phyloP scores from a whole-genome alignment of 495 filamentous ascomycete genomes.

The Tetracladium setigerum region DNA sequence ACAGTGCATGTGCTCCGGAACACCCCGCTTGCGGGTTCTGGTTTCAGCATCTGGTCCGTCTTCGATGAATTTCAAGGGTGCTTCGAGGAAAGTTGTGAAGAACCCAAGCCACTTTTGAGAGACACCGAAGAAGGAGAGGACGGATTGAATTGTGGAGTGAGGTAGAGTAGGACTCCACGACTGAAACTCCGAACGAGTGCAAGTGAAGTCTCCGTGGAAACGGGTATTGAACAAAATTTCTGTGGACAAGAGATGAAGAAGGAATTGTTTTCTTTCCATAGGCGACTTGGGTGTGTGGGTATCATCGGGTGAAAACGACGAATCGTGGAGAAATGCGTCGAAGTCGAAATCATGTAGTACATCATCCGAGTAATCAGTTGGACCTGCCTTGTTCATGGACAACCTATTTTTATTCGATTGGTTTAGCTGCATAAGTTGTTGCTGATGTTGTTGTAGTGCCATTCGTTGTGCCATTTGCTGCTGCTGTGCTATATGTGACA shows the following conservation, averaged over 20 bases:
- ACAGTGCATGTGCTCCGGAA: conserved; percentile 52
- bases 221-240: conserved; percentile 53
- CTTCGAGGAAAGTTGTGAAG: conserved; percentile 51
- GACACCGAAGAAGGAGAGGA: conserved; percentile 54
- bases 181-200: conserved; percentile 53
- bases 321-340: no score
- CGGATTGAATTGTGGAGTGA: conserved; percentile 47
- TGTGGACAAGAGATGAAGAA: conserved; percentile 53
- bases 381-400: not conserved
- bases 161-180: conserved; percentile 55
- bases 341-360: no score
- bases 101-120: conserved; percentile 51
- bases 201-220: conserved; percentile 51
- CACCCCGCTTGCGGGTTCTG: conserved; percentile 42
- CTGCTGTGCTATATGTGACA: no score
- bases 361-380: not conserved
- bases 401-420: conserved; percentile 10
- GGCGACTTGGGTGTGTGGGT: conserved; percentile 27
- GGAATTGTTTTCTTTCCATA: conserved; percentile 49
- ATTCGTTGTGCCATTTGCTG: not conserved
- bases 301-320: not conserved
- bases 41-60: conserved; percentile 36
- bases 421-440: conserved; percentile 7
- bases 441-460: conserved; percentile 1
- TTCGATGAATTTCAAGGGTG: conserved; percentile 50